These are phyloP conservation scores for Melaleuca quinquenervia DNA, from an alignment of 345 rosid genomes.

Conservation along the genomic window DNA sequence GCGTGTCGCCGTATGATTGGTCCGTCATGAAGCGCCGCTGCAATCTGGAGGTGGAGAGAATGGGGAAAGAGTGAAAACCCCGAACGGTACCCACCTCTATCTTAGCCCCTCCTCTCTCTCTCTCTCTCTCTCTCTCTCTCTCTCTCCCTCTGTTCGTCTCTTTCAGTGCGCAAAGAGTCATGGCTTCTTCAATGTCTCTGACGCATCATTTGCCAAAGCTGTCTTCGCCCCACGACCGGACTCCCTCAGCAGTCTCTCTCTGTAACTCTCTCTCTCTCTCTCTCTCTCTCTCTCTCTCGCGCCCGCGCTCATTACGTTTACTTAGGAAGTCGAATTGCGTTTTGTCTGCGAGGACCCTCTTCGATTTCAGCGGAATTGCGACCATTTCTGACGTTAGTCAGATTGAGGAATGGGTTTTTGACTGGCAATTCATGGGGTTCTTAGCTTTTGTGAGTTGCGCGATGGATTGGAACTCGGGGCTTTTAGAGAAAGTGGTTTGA, in stretches of 20 bases:
- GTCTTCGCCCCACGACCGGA: slow-evolving; percentile 13
- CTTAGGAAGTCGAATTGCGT: background rate
- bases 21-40: background rate
- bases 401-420: background rate
- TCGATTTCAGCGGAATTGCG: background rate
- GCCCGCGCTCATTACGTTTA: background rate
- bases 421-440: background rate
- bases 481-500: background rate
- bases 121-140: background rate
- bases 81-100: background rate
- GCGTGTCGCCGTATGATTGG: background rate
- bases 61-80: background rate
- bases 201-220: slow-evolving; percentile 17
- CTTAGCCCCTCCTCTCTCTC: background rate
- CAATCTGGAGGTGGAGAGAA: background rate
- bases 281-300: background rate
- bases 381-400: background rate
- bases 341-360: background rate
- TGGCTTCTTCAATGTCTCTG: slow-evolving; percentile 39
- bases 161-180: background rate
- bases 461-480: background rate
- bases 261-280: slow-evolving; percentile 13
- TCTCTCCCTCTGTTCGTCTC: background rate
- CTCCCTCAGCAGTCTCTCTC: slow-evolving; percentile 18
- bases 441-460: background rate